Conservation (phyloP, 2,329 filamentous ascomycete species). For the Sporothrix pseudoabietina region DNA sequence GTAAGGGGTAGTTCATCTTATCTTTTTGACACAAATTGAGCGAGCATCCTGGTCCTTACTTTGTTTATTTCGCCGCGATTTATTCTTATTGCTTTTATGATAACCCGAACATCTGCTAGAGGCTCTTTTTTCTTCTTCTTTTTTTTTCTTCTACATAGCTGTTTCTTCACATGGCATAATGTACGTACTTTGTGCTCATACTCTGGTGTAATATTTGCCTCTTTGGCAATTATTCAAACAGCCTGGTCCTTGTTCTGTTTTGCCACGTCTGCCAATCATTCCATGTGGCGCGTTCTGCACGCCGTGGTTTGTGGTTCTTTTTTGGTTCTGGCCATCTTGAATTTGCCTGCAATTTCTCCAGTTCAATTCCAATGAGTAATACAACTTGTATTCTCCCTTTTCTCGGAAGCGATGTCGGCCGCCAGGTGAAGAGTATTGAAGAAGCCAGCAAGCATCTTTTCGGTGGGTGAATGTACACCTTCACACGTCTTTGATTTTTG, state of each 20-base stretch:
- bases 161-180: not conserved
- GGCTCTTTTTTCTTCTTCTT: not conserved
- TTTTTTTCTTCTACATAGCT: not conserved
- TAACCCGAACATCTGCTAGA: not conserved
- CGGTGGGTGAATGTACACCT: not conserved
- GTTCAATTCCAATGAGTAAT: no score
- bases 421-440: not conserved
- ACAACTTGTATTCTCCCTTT: no score
- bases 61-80: no score
- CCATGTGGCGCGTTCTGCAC: slow-evolving; percentile 1
- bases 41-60: not conserved
- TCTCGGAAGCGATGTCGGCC: not conserved
- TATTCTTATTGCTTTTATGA: not conserved
- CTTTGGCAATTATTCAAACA: slow-evolving; percentile 16
- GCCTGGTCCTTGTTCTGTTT: slow-evolving; percentile 17
- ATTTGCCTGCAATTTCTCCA: slow-evolving; percentile 1
- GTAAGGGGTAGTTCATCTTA: not conserved
- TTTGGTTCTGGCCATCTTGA: not conserved
- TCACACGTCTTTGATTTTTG: not conserved
- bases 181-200: not conserved
- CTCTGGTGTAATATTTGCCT: not conserved
- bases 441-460: not conserved
- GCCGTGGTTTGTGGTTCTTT: not conserved
- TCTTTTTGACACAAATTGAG: not conserved
- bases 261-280: slow-evolving; percentile 2